Conservation (phyloP, 2,329 filamentous ascomycete genomes). For the Huntiella omanensis region DNA sequence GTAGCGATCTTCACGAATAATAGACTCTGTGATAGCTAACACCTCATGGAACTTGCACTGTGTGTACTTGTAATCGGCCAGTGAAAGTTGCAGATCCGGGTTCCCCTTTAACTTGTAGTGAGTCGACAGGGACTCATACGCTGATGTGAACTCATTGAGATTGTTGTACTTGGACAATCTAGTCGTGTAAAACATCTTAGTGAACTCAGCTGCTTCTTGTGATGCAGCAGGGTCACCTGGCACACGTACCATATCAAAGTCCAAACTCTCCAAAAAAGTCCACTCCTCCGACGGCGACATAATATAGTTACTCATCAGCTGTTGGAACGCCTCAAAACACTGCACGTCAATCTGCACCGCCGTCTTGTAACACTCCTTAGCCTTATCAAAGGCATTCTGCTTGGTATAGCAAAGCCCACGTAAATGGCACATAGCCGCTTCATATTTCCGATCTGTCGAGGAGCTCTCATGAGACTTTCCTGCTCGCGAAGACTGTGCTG, state of each 20-base stretch:
- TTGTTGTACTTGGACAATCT: slow-evolving; percentile 89
- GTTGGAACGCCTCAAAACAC: slow-evolving; percentile 95
- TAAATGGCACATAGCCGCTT: slow-evolving; percentile 94
- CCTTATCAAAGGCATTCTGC: slow-evolving; percentile 90
- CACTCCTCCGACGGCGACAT: slow-evolving; percentile 82
- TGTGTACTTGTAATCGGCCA: slow-evolving; percentile 81
- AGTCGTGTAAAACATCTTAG: slow-evolving; percentile 90
- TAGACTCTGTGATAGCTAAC: slow-evolving; percentile 61
- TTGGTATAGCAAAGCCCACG: slow-evolving; percentile 88
- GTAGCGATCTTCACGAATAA: slow-evolving; percentile 69
- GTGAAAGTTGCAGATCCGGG: slow-evolving; percentile 74
- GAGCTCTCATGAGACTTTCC: slow-evolving; percentile 12
- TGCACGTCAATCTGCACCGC: slow-evolving; percentile 93
- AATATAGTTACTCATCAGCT: slow-evolving; percentile 90
- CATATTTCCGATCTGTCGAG: slow-evolving; percentile 45
- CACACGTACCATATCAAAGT: slow-evolving; percentile 69
- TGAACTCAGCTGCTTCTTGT: slow-evolving; percentile 83
- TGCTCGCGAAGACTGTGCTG: slow-evolving; percentile 30
- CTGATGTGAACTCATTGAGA: slow-evolving; percentile 60
- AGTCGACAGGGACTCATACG: slow-evolving; percentile 77
- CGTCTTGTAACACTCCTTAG: slow-evolving; percentile 97
- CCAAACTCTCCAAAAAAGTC: slow-evolving; percentile 68
- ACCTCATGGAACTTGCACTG: slow-evolving; percentile 87
- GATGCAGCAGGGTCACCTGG: slow-evolving; percentile 45
- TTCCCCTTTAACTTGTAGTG: slow-evolving; percentile 81